Evolutionary conservation across 176 grass and related monocot genomes (phyloP), one percentile per base, ranked within the genome.

Genomic region (Poa pratensis): DNA sequence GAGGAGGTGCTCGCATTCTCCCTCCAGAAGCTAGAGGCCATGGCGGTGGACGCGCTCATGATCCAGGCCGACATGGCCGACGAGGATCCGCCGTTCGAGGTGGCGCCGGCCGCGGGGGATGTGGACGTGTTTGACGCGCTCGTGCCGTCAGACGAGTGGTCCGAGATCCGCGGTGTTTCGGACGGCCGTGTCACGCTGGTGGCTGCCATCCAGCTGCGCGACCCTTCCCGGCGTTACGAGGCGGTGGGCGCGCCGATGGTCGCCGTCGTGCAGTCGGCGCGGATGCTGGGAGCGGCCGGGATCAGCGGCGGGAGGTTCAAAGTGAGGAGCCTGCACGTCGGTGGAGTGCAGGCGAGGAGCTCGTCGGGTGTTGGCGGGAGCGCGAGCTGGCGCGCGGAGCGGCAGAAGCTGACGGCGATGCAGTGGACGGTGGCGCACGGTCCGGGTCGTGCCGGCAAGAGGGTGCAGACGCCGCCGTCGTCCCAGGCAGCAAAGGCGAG

Each of bases 191-290:
- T 89, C 52, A 88, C 86, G 37, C 46, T 96, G 58, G 74, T 92
- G 80, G 84, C 82, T 9, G 71, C 83, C 46, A 80, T 99, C 86
- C 86, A 92, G 87, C 77, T 99, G 46, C 92, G 91, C 60, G 90
- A 96, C 16, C 97, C 97, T 45, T 89, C 72, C 46, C 89, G 97
- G 78, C 52, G 88, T 7, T 87, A 91, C 48, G 97, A 99, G 75
- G 91, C 69, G 37, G 93, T 99, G n/a, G 97, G 94, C 22, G 83
- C 86, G 32, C 97, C 97, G 12, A 96, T 99, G 93, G 80, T 96
- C 18, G 88, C 86, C 34, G 76, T 90, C 37, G 81, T 94, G 79
- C 94, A 95, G 90, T 89, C 90, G 22, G 55, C 43, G 22, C 80
- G 83, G 73, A 23, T 82, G 54, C 52, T 89, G 19, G 89, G 82